phyloP scores from a whole-genome alignment of 768 basidiomycete genomes.

The Psilocybe cyanescens region DNA sequence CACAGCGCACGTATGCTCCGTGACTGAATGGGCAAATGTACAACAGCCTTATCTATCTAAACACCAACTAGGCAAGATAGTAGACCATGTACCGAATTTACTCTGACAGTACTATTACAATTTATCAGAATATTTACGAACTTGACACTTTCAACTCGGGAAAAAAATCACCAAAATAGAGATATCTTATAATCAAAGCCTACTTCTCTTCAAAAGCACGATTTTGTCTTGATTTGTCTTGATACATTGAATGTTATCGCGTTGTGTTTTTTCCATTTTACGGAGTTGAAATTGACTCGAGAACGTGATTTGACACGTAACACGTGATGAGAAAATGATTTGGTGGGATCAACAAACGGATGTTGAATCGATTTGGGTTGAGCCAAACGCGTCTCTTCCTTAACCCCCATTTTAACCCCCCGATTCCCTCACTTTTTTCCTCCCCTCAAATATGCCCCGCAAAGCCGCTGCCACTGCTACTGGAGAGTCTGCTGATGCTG shows the following conservation, averaged over 20 bases:
- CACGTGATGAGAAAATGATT: constrained; percentile 38
- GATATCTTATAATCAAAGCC: no score
- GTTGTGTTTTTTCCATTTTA: constrained; percentile 13
- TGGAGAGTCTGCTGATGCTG: constrained; percentile 37
- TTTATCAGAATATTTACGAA: no score
- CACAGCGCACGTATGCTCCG: no score
- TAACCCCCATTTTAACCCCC: constrained; percentile 25
- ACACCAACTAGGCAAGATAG: no score
- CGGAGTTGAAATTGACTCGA: constrained; percentile 13
- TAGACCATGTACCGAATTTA: no score
- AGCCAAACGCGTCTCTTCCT: constrained; percentile 33
- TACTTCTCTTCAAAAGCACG: no score
- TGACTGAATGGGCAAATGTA: no score
- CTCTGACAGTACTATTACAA: no score
- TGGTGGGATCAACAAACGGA: constrained; percentile 33
- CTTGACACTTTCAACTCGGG: no score
- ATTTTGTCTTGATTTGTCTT: not conserved
- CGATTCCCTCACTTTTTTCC: constrained; percentile 11
- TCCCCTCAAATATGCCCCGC: constrained; percentile 58
- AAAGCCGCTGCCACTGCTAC: constrained; percentile 60
- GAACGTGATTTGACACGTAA: constrained; percentile 28
- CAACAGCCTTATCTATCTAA: no score
- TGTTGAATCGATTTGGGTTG: constrained; percentile 35
- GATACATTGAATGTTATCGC: constrained; percentile 14
- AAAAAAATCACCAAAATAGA: no score